Evolutionary conservation across 495 filamentous ascomycete genomes (phyloP).

Genomic region (Hypoxylon trugodes): DNA sequence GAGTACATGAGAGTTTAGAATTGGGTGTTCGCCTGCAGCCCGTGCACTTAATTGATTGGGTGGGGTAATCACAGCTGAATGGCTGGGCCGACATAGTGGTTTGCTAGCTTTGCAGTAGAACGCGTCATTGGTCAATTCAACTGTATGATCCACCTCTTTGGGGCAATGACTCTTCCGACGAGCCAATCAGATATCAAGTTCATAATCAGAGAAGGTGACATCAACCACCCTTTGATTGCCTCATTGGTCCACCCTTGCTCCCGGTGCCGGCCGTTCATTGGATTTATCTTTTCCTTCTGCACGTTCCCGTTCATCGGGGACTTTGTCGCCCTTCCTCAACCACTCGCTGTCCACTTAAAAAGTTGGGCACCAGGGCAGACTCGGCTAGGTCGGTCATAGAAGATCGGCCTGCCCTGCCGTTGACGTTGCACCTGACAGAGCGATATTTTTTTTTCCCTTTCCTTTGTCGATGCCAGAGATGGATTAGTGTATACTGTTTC

Average conservation of each 20-base stretch:
- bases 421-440: conserved; percentile 21
- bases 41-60: neutral
- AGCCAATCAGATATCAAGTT: conserved; percentile 14
- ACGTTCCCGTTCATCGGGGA: neutral
- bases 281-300: neutral
- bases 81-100: no score
- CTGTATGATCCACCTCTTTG: conserved; percentile 3
- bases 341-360: conserved; percentile 9
- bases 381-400: conserved; percentile 31
- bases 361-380: neutral
- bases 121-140: neutral
- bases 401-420: conserved; percentile 21
- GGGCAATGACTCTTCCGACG: neutral
- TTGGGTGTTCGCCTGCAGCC: no score
- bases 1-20: no score
- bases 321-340: conserved; percentile 6
- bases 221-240: conserved; percentile 8
- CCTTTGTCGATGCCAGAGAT: conserved; percentile 13
- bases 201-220: conserved; percentile 11
- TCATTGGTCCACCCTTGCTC: no score
- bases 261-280: conserved; percentile 21
- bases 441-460: conserved; percentile 21
- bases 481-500: conserved; percentile 1
- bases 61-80: no score
- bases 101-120: neutral